Evolutionary conservation across 1,284 basidiomycete genomes (phyloP), one percentile per base, ranked within the genome.

Genomic region (Tilletiopsis washingtonensis): DNA sequence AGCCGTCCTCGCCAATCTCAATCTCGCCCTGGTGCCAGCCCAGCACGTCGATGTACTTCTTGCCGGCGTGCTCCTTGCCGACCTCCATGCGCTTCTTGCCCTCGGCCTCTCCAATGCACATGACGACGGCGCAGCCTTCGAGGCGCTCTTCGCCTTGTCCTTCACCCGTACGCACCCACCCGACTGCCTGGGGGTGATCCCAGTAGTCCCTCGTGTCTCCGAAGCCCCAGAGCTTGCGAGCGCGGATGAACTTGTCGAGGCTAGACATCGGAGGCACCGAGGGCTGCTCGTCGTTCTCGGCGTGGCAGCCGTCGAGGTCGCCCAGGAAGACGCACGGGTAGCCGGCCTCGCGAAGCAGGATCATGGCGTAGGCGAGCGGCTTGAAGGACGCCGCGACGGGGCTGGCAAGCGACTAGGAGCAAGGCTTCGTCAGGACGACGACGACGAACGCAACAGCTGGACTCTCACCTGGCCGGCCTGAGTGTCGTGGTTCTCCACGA

Each of bases 251-350:
- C 62, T 81, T 79, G 12, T 74, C 77, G 32, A 69, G 49, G 17
- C 54, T 49, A 1, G 50, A 26, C 54, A 61, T 57, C 25, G 45
- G 43, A 20, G 32, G 36, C 12, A 47, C 21, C 11, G 40, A 42
- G 21, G 59, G 56, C 19, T 61, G 56, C 5, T 77, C 75, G 14
- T 78, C 77, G 3, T 76, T 77, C 40, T 64, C 57, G 24, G 53
- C 49, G 41, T 61, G 64, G 56, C 60, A 64, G 12, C 80, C 80
- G 61, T 79, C 88, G 21, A 93, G 71, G 74, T 96, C 91, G 6
- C 90, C 90, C 57, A 89, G 89, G 75, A 96, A 96, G 26, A 94
- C 82, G 66, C 89, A 91, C 79, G 91, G 91, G 73, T 91, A 83
- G n/a, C 91, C 91, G 49, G 81, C 79, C 19, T 79, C 77, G 54